These are phyloP conservation scores for Grosmannia clavigera DNA, from an alignment of 2,329 filamentous ascomycete genomes.

Conservation along the genomic window DNA sequence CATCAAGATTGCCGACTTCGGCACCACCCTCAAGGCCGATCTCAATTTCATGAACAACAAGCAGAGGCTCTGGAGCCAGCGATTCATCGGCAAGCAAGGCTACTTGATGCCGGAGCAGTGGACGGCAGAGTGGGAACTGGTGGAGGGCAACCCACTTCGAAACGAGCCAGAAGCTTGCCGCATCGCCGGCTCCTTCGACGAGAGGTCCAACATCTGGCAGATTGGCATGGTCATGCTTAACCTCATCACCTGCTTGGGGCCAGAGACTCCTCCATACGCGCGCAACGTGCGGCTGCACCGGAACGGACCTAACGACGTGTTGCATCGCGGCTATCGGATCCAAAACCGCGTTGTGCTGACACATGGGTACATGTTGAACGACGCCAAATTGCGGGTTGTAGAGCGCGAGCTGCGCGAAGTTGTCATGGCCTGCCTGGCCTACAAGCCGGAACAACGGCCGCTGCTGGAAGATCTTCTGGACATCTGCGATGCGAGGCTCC, in stretches of 20 bases:
- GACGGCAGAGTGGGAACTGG: constrained; percentile 10
- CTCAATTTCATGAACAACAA: not conserved
- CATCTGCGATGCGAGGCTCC: not conserved
- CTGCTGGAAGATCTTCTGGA: constrained; percentile 1
- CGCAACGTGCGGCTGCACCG: not conserved
- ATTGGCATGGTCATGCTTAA: constrained; percentile 4
- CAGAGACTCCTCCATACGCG: not conserved
- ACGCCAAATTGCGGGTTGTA: not conserved
- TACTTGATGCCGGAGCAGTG: constrained; percentile 10
- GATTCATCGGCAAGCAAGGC: constrained; percentile 4
- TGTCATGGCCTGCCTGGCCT: constrained; percentile 8
- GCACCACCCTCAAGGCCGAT: not conserved
- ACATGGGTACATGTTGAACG: constrained; percentile 1
- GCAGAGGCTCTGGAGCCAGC: not conserved
- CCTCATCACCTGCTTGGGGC: constrained; percentile 1
- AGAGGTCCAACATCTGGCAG: constrained; percentile 11
- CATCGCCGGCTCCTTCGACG: constrained; percentile 8
- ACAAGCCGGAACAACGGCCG: constrained; percentile 5
- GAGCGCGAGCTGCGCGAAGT: constrained; percentile 5
- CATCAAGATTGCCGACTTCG: constrained; percentile 11
- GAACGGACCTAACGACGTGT: not conserved
- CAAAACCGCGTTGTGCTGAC: not conserved
- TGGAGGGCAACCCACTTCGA: not conserved
- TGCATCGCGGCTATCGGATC: not conserved
- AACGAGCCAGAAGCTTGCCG: not conserved